Conservation (phyloP, 1,284 basidiomycete species). For the Austroboletus olivaceoglutinosus region DNA sequence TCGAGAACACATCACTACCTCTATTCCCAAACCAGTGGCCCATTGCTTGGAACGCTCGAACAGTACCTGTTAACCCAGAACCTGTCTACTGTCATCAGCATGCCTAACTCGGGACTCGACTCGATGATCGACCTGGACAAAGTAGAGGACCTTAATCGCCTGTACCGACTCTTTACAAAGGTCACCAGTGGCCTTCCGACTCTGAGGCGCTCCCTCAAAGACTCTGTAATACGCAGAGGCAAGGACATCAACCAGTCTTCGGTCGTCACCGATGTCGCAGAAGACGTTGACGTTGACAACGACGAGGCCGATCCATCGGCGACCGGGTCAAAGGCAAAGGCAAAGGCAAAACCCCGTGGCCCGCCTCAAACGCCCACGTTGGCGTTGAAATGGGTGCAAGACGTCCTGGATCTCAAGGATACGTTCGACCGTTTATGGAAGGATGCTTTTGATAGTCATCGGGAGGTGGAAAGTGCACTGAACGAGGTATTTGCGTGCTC, state of each 20-base stretch:
- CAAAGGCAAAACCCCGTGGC: conserved; percentile 58
- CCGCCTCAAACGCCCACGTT: conserved; percentile 47
- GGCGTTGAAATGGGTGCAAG: conserved; percentile 94
- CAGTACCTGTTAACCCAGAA: conserved; percentile 78
- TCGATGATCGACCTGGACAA: conserved; percentile 85
- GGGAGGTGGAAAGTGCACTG: conserved; percentile 78
- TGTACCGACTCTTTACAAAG: conserved; percentile 77
- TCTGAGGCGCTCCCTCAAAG: conserved; percentile 71
- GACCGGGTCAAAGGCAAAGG: conserved; percentile 57
- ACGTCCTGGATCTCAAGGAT: conserved; percentile 89
- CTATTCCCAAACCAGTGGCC: conserved; percentile 67
- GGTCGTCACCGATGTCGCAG: conserved; percentile 35
- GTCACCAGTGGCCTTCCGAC: conserved; percentile 70
- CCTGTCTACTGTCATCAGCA: conserved; percentile 70
- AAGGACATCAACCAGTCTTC: conserved; percentile 74
- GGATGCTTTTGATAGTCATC: conserved; percentile 71
- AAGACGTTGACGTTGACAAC: conserved; percentile 38
- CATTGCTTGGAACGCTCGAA: conserved; percentile 78
- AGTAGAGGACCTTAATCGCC: conserved; percentile 71
- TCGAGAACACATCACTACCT: conserved; percentile 90
- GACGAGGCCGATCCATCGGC: conserved; percentile 39
- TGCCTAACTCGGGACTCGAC: conserved; percentile 85
- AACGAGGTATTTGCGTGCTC: conserved; percentile 66
- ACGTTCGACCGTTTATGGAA: conserved; percentile 81
- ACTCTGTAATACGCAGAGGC: conserved; percentile 76